These are phyloP conservation scores for Eimeria mitis DNA, from an alignment of 169 alveolate species.

Conservation along the genomic window DNA sequence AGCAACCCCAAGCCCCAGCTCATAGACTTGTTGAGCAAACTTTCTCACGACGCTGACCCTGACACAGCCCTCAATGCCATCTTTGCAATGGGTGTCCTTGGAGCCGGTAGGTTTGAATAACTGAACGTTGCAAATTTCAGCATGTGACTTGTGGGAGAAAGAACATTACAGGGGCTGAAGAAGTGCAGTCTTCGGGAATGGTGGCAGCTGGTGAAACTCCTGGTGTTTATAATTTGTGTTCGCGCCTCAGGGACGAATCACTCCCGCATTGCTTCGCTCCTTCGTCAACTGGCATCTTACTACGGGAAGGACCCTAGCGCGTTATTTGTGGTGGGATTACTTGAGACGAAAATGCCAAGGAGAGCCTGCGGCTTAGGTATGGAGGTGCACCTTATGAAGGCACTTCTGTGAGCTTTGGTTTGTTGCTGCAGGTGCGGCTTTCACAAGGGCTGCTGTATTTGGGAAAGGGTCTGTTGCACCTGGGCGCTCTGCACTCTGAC, in stretches of 20 bases:
- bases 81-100: slow-evolving; percentile 98
- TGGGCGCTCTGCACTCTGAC: slow-evolving; percentile 98
- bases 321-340: slow-evolving; percentile 97
- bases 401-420: background rate
- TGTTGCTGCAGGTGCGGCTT: slow-evolving; percentile 72
- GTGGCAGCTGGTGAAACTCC: background rate
- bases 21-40: slow-evolving; percentile 94
- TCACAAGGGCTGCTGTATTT: slow-evolving; percentile 93
- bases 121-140: background rate
- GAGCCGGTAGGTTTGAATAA: slow-evolving; percentile 89
- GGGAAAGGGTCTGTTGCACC: slow-evolving; percentile 98
- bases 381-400: background rate
- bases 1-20: slow-evolving; percentile 97
- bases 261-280: slow-evolving; percentile 97
- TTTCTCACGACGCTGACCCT: slow-evolving; percentile 98
- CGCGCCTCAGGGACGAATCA: slow-evolving; percentile 95
- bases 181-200: background rate
- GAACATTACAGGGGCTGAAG: background rate
- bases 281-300: slow-evolving; percentile 97
- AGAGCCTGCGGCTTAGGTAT: slow-evolving; percentile 29
- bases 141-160: background rate
- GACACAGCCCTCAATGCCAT: slow-evolving; percentile 98
- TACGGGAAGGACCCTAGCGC: slow-evolving; percentile 97
- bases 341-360: slow-evolving; percentile 88
- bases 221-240: background rate